phyloP scores from a whole-genome alignment of 2,329 filamentous ascomycete species.

The Neophaeococcomyces aloes region DNA sequence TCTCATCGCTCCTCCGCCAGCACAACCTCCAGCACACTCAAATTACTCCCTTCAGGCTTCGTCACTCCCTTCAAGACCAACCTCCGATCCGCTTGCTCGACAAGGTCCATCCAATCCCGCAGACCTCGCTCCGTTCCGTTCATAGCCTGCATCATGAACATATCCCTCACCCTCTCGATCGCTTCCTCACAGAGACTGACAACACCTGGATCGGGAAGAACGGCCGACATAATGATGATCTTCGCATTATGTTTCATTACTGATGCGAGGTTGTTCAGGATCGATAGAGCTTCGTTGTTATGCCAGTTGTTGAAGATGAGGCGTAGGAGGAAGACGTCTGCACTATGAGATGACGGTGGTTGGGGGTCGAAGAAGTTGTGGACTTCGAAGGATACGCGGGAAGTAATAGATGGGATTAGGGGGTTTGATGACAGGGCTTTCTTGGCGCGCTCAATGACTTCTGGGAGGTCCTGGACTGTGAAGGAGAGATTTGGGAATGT shows the following conservation, averaged over 20 bases:
- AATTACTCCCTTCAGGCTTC: constrained; percentile 19
- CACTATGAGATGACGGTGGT: constrained; percentile 16
- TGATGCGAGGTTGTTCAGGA: constrained; percentile 26
- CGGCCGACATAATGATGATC: constrained; percentile 27
- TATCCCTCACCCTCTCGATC: constrained; percentile 25
- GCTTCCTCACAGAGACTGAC: constrained; percentile 18
- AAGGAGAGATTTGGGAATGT: constrained; percentile 43
- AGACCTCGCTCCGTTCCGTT: constrained; percentile 29
- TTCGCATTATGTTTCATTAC: constrained; percentile 22
- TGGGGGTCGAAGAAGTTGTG: constrained; percentile 29
- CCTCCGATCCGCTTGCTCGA: constrained; percentile 21
- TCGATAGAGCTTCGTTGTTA: constrained; percentile 26
- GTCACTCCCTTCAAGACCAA: constrained; percentile 14
- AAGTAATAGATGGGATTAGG: constrained; percentile 2
- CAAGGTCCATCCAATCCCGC: constrained; percentile 26
- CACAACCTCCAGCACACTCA: constrained; percentile 17
- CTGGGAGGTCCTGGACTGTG: constrained; percentile 41
- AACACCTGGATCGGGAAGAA: constrained; percentile 25
- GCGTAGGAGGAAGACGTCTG: constrained; percentile 27
- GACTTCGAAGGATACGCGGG: constrained; percentile 19
- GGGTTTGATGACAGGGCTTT: neutral
- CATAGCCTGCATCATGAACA: constrained; percentile 29
- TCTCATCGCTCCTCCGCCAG: neutral
- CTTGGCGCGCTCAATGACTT: constrained; percentile 23
- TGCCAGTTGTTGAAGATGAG: constrained; percentile 33